Conservation (phyloP, 2,329 filamentous ascomycete species). For the Cryphonectria carpinicola region DNA sequence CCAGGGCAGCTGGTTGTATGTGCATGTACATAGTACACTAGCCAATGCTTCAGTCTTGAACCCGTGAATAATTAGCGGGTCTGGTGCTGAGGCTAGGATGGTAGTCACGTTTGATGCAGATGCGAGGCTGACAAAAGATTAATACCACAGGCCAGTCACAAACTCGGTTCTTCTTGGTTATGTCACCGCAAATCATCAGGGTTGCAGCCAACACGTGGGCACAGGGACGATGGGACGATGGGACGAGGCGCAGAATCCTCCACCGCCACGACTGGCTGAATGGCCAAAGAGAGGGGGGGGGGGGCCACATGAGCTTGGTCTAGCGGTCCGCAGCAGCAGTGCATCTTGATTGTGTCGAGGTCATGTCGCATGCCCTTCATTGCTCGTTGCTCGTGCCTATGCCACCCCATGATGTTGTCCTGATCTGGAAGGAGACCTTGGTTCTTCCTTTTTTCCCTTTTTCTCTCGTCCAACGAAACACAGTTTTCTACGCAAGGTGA, state of each 20-base stretch:
- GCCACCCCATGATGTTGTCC: not conserved
- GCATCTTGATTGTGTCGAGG: not conserved
- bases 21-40: too few relatives aligned
- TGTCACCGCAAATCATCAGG: not conserved
- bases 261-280: not conserved
- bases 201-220: conserved; percentile 9
- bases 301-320: not conserved
- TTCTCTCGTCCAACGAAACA: too few relatives aligned
- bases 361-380: not conserved
- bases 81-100: not conserved
- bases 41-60: not conserved
- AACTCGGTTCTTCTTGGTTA: not conserved
- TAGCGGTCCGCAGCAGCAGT: not conserved
- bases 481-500: not conserved
- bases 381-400: not conserved
- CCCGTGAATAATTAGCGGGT: not conserved
- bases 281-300: not conserved
- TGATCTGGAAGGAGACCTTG: not conserved
- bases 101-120: not conserved
- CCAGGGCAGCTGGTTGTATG: not conserved
- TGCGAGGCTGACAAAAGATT: not conserved
- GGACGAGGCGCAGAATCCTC: not conserved
- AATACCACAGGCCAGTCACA: not conserved
- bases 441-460: too few relatives aligned
- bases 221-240: not conserved